phyloP scores from a whole-genome alignment of 495 filamentous ascomycete species.

The Penicillium taxi region DNA sequence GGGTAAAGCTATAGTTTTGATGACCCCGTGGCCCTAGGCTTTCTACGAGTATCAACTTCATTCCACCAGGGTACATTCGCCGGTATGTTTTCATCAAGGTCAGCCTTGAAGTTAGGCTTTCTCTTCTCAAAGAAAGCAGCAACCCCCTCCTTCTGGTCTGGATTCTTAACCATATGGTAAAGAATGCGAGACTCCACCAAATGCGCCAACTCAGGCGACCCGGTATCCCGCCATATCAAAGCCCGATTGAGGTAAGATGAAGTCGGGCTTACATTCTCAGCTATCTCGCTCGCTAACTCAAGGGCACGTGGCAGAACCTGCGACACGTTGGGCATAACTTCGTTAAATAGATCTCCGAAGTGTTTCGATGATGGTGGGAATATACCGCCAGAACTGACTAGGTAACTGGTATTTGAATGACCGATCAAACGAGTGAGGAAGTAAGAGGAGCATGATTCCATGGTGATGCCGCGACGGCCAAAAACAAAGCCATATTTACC shows the following conservation, averaged over 20 bases:
- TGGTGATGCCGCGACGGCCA: conserved; percentile 50
- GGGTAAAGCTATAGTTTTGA: conserved; percentile 28
- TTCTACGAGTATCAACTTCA: conserved; percentile 24
- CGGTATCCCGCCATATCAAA: conserved; percentile 51
- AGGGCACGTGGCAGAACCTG: conserved; percentile 49
- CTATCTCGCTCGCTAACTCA: conserved; percentile 50
- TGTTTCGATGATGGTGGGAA: conserved; percentile 26
- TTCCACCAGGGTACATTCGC: conserved; percentile 26
- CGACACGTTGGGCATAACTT: conserved; percentile 41
- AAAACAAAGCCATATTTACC: conserved; percentile 61
- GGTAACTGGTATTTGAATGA: conserved; percentile 47
- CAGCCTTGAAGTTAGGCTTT: conserved; percentile 42
- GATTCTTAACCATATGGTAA: conserved; percentile 46
- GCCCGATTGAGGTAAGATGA: conserved; percentile 49
- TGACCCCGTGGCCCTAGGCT: conserved; percentile 13
- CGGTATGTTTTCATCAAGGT: conserved; percentile 23
- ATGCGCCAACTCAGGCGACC: conserved; percentile 49
- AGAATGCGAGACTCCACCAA: conserved; percentile 51
- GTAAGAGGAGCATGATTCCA: conserved; percentile 57
- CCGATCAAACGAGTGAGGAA: conserved; percentile 58
- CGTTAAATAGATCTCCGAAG: conserved; percentile 48
- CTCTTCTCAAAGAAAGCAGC: conserved; percentile 43
- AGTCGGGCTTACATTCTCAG: conserved; percentile 48
- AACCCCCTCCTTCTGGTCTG: conserved; percentile 44
- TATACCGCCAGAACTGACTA: conserved; percentile 30